Evolutionary conservation across 768 basidiomycete genomes (phyloP).

Genomic region (Tephrocybe rancida): DNA sequence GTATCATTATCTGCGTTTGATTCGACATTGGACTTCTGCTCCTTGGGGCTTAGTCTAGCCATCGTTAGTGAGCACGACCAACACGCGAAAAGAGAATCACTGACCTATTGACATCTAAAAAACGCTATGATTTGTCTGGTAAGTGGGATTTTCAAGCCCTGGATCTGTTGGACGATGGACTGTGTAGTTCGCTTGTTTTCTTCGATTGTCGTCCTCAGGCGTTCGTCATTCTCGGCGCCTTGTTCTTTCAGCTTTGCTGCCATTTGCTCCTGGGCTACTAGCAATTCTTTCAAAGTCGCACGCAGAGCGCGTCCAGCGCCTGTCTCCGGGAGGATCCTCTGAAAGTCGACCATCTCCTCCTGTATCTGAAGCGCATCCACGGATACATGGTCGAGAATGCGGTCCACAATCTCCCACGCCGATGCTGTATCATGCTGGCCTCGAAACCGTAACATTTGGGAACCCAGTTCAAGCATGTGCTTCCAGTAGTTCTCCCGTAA

Average conservation of each 20-base stretch:
- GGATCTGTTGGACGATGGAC: conserved; percentile 6
- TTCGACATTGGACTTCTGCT: too few relatives aligned
- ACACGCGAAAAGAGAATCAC: background rate
- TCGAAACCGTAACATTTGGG: conserved; percentile 35
- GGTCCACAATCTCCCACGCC: conserved; percentile 25
- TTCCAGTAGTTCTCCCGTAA: conserved; percentile 46
- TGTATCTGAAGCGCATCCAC: conserved; percentile 18
- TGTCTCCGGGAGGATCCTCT: conserved; percentile 37
- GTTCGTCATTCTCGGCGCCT: conserved; percentile 2
- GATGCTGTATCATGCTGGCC: conserved; percentile 18
- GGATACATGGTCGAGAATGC: conserved; percentile 25
- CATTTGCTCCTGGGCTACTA: conserved; percentile 11
- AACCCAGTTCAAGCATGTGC: conserved; percentile 41
- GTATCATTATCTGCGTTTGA: too few relatives aligned
- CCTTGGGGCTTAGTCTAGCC: too few relatives aligned
- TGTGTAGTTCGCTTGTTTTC: conserved; percentile 6
- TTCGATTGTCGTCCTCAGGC: conserved; percentile 4
- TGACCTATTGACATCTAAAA: background rate
- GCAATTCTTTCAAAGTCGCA: conserved; percentile 9
- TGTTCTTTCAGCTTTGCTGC: conserved; percentile 1
- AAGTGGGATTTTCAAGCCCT: conserved; percentile 7
- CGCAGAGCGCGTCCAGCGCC: conserved; percentile 14
- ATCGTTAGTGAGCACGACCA: too few relatives aligned
- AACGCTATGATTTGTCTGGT: conserved; percentile 1
- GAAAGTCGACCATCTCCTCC: conserved; percentile 20